phyloP scores from a whole-genome alignment of 192 early-diverging fungal genomes.

The Coemansia erecta region DNA sequence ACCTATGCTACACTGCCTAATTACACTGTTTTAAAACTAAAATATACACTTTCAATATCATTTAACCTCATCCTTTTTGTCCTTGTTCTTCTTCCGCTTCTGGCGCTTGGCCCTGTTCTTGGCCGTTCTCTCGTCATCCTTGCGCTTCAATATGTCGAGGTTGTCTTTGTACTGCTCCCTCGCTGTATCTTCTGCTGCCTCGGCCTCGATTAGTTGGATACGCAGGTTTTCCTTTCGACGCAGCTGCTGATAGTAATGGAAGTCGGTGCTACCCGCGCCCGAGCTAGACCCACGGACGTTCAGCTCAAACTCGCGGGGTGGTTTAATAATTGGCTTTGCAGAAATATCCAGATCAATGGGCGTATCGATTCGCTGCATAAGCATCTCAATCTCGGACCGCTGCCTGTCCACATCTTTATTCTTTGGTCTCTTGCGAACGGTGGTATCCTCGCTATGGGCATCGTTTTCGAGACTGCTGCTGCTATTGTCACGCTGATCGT shows the following conservation, averaged over 20 bases:
- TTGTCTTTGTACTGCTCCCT: conserved; percentile 61
- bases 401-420: conserved; percentile 7
- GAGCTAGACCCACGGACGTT: conserved; percentile 92
- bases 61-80: conserved; percentile 11
- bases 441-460: background rate
- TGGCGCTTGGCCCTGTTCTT: conserved; percentile 85
- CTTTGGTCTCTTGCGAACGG: conserved; percentile 8
- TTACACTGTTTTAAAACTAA: too few species aligned
- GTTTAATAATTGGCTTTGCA: conserved; percentile 50
- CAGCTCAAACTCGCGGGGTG: conserved; percentile 82
- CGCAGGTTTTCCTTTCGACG: conserved; percentile 84
- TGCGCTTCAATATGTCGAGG: conserved; percentile 58
- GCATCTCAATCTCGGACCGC: conserved; percentile 28
- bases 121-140: conserved; percentile 81
- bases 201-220: conserved; percentile 71
- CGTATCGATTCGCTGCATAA: conserved; percentile 81
- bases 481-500: too few species aligned
- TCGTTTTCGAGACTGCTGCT: background rate
- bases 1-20: too few species aligned
- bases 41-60: too few species aligned
- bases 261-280: conserved; percentile 94
- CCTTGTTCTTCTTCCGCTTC: conserved; percentile 64
- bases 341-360: conserved; percentile 70
- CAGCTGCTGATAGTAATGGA: conserved; percentile 87
- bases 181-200: conserved; percentile 56